A percentile compares a stretch with the other conserved stretches of the same genome.
Conservation (phyloP, 345 rosid species). For the Citrus cavaleriei region DNA sequence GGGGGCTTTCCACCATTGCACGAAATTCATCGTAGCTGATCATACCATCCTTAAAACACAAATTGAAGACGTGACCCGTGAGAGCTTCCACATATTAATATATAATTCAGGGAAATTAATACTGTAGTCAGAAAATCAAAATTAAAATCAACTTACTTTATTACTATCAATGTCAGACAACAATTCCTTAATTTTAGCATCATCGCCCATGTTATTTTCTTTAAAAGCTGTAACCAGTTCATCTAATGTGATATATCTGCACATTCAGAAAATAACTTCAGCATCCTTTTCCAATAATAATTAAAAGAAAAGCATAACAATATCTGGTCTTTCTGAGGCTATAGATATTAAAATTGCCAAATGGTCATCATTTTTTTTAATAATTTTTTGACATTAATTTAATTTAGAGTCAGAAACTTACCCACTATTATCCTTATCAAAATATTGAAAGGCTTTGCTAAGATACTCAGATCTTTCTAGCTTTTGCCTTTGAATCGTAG, state of each 20-base stretch:
- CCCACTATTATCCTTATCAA: slow-evolving; percentile 86
- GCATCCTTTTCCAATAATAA: too few species aligned
- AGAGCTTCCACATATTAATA: too few species aligned
- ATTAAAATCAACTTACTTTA: not conserved
- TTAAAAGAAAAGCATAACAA: too few species aligned
- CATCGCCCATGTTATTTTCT: slow-evolving; percentile 81
- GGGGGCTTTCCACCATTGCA: not conserved
- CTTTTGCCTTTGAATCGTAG: slow-evolving; percentile 83
- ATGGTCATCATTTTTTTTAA: too few species aligned
- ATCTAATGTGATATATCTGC: slow-evolving; percentile 69
- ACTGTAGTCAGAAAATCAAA: too few species aligned
- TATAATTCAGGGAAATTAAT: slow-evolving; percentile 29
- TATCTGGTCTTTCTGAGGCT: not conserved
- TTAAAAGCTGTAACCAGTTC: slow-evolving; percentile 72
- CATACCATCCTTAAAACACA: not conserved
- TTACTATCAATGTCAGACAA: slow-evolving; percentile 50
- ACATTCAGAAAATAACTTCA: not conserved
- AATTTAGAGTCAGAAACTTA: slow-evolving; percentile 21
- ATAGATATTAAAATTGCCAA: not conserved
- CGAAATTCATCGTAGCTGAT: slow-evolving; percentile 6
- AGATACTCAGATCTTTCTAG: slow-evolving; percentile 75
- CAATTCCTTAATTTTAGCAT: slow-evolving; percentile 64
- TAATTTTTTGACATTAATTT: too few species aligned
- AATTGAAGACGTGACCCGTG: not conserved
- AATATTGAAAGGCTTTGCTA: slow-evolving; percentile 74